Evolutionary conservation across 768 basidiomycete species (phyloP), one percentile per base, ranked within the genome.

Genomic region (Suillus subaureus): DNA sequence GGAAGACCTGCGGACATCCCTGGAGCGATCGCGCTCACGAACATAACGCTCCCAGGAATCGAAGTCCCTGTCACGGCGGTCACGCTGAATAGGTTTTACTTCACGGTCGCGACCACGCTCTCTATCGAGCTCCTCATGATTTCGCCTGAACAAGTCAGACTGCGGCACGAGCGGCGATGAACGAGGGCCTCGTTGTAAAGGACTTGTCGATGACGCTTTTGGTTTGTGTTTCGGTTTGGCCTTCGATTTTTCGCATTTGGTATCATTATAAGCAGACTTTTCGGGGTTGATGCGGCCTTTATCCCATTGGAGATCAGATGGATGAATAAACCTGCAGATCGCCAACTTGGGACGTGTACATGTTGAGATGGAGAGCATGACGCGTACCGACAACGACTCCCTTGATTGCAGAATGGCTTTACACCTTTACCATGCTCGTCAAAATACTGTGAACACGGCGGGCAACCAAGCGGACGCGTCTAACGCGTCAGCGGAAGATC

Each of bases 311-410:
- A 77, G 65, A 70, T 87, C 85, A 55, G 70, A 75, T 37, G 85
- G 85, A 66, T 87, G 85, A 43, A 86, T 78, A 67, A 84, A 87
- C 35, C 85, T 80, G 66, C 37, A 28, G 49, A 60, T 55, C 51
- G 28, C 39, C 16, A 31, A 64, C 61, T 67, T 62, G 64, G 61
- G 13, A 68, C 39, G 61, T 7, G 54, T 67, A 28, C 31, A 61
- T 69, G 63, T 43, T 43, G 39, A 55, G 54, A 60, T 58, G 58
- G 54, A 67, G 42, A 42, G 47, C 56, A 61, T 39, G 60, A 70
- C 63, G 75, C 81, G 62, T 68, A 84, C 86, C 85, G 83, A 73
- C 85, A 87, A 43, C 72, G 77, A 51, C 75, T 76, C 35, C 85
- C 85, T 67, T 85, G 80, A 42, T 71, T 78, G 67, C 85, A 87